Evolutionary conservation across 169 alveolate species (phyloP), one percentile per base, ranked within the genome.

Genomic region (Cryptosporidium ubiquitum): DNA sequence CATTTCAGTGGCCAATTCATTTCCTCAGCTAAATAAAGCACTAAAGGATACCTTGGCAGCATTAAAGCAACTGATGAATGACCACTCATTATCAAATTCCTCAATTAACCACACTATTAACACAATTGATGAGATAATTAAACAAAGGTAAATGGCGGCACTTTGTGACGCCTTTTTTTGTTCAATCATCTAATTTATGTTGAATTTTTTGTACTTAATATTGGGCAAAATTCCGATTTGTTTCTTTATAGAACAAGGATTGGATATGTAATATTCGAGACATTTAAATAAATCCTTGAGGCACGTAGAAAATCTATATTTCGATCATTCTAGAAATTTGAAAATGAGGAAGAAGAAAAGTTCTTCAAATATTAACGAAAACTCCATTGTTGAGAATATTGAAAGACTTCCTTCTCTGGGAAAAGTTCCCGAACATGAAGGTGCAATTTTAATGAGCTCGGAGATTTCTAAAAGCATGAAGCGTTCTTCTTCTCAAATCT

Each of bases 371-470:
- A 5, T 31, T 58, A 39, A 66, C 14, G 89, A 79, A 40, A 60
- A 66, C 49, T 40, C 75, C 10, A 66, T 79, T 20, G 69, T 79
- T 16, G 89, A 58, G 14, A 79, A 79, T 64, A 79, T 79, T 26
- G 89, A 79, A 39, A 40, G 52, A 29, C 69, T 79, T 16, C 89
- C 89, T 39, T 79, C 89, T n/a, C 68, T 79, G 7, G 89, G 89
- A 6, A 79, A 64, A n/a, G 89, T 79, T 20, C 89, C 89, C 14
- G 89, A 79, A 14, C 89, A 79, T 61, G 89, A 79, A 64, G 89
- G 89, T 1, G 89, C 89, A 26, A 79, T 79, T 42, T 31, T 79
- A 16, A 79, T 79, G 89, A 79, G 49, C 16, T 61, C 89, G 3
- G 89, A 79, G 39, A 79, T 79, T 60, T 79, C 89, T 9, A 79